Evolutionary conservation across 768 basidiomycete species (phyloP).

Genomic region (Terana coerulea): DNA sequence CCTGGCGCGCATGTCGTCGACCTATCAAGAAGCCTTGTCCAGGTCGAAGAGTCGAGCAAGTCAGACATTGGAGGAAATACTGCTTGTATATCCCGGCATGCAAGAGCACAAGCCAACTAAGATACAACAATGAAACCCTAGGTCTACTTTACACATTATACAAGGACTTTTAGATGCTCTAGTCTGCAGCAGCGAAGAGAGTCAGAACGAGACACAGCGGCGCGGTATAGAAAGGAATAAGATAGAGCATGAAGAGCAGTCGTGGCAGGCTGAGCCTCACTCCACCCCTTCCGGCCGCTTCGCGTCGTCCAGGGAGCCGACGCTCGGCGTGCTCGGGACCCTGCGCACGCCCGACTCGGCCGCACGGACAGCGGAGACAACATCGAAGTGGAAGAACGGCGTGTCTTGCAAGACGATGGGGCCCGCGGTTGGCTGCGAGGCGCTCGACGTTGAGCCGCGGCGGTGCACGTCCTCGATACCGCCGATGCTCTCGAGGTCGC

Average conservation of each 20-base stretch:
- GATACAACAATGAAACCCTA: not conserved
- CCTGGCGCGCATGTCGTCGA: too few relatives aligned
- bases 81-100: too few relatives aligned
- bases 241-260: not conserved
- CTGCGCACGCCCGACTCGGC: conserved; percentile 19
- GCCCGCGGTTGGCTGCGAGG: not conserved
- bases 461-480: conserved; percentile 7
- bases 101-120: not conserved
- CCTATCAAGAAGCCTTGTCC: too few relatives aligned
- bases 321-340: not conserved
- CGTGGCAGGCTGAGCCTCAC: not conserved
- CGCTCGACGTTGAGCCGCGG: not conserved
- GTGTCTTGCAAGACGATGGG: conserved; percentile 47
- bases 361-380: conserved; percentile 27
- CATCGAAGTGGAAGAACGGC: conserved; percentile 81
- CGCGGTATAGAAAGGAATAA: not conserved
- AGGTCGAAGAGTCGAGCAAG: too few relatives aligned
- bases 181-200: not conserved
- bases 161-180: not conserved
- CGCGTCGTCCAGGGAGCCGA: not conserved
- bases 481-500: conserved; percentile 13
- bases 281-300: not conserved
- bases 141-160: not conserved
- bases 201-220: not conserved
- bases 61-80: too few relatives aligned